Base-by-base conservation (phyloP, 768 basidiomycete species). In the Macrolepiota fuliginosa region DNA sequence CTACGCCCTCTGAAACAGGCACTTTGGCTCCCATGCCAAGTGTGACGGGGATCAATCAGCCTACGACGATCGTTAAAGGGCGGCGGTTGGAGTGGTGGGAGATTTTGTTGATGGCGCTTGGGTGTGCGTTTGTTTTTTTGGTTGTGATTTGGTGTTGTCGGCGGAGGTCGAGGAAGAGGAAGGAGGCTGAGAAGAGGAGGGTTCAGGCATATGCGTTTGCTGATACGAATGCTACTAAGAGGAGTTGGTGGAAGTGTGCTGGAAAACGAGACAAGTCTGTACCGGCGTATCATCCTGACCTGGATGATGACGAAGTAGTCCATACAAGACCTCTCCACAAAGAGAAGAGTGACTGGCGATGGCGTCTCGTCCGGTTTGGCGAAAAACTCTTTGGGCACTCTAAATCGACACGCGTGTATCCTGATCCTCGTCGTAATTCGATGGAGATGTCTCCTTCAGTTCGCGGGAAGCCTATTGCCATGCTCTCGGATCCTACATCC, bases 21-120 rank as follows among this genome's bases (percentile, higher is more conserved):
- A 77, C 84, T 0, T 67, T 76, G 1, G 65, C 74, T 5, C 79
- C 84, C 4, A 74, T 90, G 10, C 86, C 88, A 27, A 73, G 81
- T 15, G 73, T 88, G 61, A 81, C 87, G 1, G 88, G 89, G 36
- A 71, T 88, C 63, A 69, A 78, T 3, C 64, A 70, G 81, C 68
- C 92, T 63, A 84, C 83, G 1, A 66, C 72, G 29, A 66, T 67
- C 62, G 55, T 67, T 10, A 67, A 66, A 29, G 77, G 74, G 24
- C 56, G 83, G 78, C 66, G 79, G 15, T 76, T 92, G 2, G 73
- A 80, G 62, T 94, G 92, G 92, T 93, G 92, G 91, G 80, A 94
- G 73, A 92, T 93, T 64, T 77, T 94, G 40, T 82, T 93, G 64
- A 92, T 93, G 89, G 79, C 85, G 1, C 84, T 93, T 35, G 90